These are phyloP conservation scores for Pichia rugopelliculosa DNA, from an alignment of 805 yeast genomes.

Conservation along the genomic window DNA sequence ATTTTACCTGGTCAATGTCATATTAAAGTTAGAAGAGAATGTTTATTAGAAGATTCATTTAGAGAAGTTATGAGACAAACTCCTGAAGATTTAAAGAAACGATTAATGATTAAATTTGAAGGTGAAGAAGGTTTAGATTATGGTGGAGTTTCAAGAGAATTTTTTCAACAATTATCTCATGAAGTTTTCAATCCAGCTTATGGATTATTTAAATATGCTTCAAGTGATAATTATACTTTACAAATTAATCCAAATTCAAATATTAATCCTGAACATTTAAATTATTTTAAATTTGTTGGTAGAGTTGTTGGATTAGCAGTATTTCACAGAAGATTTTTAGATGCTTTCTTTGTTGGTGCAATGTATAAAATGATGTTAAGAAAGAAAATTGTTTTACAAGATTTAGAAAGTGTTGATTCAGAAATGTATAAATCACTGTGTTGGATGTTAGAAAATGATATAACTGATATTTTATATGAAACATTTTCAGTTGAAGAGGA, in stretches of 20 bases:
- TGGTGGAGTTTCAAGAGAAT: constrained; percentile 99
- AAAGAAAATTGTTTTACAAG: constrained; percentile 90
- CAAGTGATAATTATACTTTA: constrained; percentile 95
- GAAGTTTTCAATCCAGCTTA: constrained; percentile 99
- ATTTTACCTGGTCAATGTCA: constrained; percentile 98
- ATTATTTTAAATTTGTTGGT: constrained; percentile 96
- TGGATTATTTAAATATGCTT: constrained; percentile 94
- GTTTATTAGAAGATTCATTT: constrained; percentile 93
- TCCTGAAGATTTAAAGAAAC: constrained; percentile 95
- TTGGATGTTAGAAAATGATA: constrained; percentile 94
- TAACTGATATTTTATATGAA: constrained; percentile 77
- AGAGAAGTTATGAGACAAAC: constrained; percentile 99
- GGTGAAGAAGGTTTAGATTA: constrained; percentile 99
- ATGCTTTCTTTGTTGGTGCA: constrained; percentile 97
- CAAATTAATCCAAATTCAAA: constrained; percentile 97
- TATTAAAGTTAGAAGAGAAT: constrained; percentile 93
- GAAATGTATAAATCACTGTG: constrained; percentile 91
- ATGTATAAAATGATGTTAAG: constrained; percentile 95
- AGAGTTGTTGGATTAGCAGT: constrained; percentile 97
- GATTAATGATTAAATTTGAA: constrained; percentile 96
- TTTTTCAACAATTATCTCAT: constrained; percentile 91
- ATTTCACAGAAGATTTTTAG: constrained; percentile 95
- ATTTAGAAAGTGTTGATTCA: constrained; percentile 98
- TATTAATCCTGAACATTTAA: constrained; percentile 95
- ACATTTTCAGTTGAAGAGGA: constrained; percentile 86